These are phyloP conservation scores for Claviceps sorghi DNA, from an alignment of 2,329 filamentous ascomycete genomes.

Conservation along the genomic window DNA sequence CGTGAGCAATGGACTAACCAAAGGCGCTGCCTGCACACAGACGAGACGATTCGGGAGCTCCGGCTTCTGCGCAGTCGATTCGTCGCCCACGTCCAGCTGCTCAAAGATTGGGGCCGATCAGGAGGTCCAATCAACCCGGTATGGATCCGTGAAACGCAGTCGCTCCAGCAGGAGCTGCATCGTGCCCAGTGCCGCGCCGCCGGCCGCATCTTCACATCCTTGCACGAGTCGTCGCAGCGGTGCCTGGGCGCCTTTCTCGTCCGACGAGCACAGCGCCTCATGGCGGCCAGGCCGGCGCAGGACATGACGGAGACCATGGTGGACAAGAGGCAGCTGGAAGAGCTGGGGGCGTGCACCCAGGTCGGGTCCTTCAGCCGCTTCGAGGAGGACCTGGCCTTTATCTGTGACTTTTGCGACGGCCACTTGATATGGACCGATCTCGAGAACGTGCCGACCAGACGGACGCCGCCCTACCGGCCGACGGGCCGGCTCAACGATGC, in stretches of 20 bases:
- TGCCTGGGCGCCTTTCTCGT: constrained; percentile 44
- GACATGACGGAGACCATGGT: constrained; percentile 20
- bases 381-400: constrained; percentile 39
- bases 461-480: constrained; percentile 18
- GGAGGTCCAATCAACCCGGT: constrained; percentile 40
- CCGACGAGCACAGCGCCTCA: constrained; percentile 29
- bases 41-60: constrained; percentile 38
- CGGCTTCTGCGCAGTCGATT: constrained; percentile 30
- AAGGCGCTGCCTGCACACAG: constrained; percentile 20
- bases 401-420: constrained; percentile 48
- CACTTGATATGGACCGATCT: constrained; percentile 45
- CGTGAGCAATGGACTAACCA: not conserved
- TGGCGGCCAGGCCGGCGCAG: constrained; percentile 2
- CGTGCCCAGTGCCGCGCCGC: constrained; percentile 43
- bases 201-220: constrained; percentile 37
- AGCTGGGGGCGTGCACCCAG: constrained; percentile 34
- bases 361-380: constrained; percentile 43
- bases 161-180: constrained; percentile 36
- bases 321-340: constrained; percentile 27
- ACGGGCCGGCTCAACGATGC: constrained; percentile 14
- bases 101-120: constrained; percentile 39
- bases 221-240: constrained; percentile 30
- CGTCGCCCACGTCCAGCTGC: constrained; percentile 30
- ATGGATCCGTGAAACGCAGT: constrained; percentile 39
- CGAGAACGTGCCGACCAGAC: constrained; percentile 33